Conservation (phyloP, 2,329 filamentous ascomycete species). For the Fusarium udum region DNA sequence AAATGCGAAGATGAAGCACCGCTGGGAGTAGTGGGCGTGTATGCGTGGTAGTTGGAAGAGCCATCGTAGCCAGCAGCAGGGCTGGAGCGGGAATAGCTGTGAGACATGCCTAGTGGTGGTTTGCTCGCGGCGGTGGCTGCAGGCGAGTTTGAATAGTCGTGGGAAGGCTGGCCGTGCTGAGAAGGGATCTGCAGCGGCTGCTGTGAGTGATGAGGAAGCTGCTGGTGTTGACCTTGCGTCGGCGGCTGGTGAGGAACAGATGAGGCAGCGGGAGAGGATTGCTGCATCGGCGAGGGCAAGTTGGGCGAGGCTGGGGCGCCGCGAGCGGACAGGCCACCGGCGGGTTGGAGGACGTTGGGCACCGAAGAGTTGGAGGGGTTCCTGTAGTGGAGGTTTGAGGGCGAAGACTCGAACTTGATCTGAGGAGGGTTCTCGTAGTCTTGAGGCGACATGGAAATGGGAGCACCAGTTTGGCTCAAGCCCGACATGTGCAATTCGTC, state of each 20-base stretch:
- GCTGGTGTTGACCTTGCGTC: conserved; percentile 45
- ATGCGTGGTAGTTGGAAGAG: conserved; percentile 62
- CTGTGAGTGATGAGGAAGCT: conserved; percentile 47
- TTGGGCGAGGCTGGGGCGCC: conserved; percentile 53
- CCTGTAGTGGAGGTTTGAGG: conserved; percentile 53
- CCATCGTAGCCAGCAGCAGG: conserved; percentile 71
- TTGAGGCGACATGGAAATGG: conserved; percentile 55
- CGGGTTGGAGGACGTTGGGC: conserved; percentile 68
- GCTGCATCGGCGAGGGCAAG: conserved; percentile 57
- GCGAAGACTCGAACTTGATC: conserved; percentile 60
- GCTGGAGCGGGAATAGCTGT: conserved; percentile 86
- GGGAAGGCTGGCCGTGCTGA: conserved; percentile 69
- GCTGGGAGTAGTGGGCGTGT: conserved; percentile 72
- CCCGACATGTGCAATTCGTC: conserved; percentile 66
- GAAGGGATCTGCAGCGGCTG: conserved; percentile 45
- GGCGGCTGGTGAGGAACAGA: conserved; percentile 49
- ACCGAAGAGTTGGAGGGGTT: conserved; percentile 55
- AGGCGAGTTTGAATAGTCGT: conserved; percentile 42
- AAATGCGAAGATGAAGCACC: conserved; percentile 69
- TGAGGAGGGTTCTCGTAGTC: conserved; percentile 63
- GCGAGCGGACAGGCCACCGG: conserved; percentile 53
- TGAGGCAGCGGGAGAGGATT: conserved; percentile 47
- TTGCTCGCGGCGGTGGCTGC: conserved; percentile 64
- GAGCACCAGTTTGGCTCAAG: conserved; percentile 48
- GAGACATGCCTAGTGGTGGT: conserved; percentile 71